A percentile compares a stretch with the other conserved stretches of the same genome.
phyloP scores from a whole-genome alignment of 202 grass and related monocot species.

The Hordeum pubiflorum region DNA sequence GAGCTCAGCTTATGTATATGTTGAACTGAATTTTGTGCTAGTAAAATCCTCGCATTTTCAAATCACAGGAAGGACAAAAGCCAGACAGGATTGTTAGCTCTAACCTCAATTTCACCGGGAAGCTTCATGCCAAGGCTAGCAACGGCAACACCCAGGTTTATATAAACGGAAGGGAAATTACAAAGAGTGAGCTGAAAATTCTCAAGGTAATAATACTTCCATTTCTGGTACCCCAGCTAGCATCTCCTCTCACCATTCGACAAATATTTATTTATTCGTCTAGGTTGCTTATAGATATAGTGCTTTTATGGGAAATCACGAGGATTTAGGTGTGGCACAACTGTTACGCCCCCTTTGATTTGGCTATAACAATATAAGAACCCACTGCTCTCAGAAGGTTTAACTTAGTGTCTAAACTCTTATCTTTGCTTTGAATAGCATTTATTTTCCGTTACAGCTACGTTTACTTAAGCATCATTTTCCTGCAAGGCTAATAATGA shows the following conservation, averaged over 20 bases:
- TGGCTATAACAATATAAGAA: neutral
- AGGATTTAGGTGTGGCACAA: neutral
- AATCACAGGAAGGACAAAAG: slow-evolving; percentile 77
- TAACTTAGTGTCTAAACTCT: neutral
- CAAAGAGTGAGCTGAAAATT: slow-evolving; percentile 72
- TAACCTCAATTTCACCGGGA: slow-evolving; percentile 79
- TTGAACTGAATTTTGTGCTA: slow-evolving; percentile 12
- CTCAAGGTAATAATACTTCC: slow-evolving; percentile 25
- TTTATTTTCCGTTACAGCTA: neutral
- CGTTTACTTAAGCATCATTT: neutral
- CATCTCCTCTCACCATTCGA: neutral
- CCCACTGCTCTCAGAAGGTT: neutral
- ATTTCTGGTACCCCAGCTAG: slow-evolving; percentile 12
- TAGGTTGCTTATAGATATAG: slow-evolving; percentile 18
- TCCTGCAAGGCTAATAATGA: slow-evolving; percentile 2
- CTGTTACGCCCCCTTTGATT: neutral
- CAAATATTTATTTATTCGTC: slow-evolving; percentile 6
- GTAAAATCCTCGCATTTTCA: neutral
- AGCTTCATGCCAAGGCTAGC: slow-evolving; percentile 77
- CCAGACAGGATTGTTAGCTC: slow-evolving; percentile 75
- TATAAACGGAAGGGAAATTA: slow-evolving; percentile 83
- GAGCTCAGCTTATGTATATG: neutral
- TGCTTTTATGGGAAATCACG: neutral
- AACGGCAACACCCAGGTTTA: slow-evolving; percentile 87
- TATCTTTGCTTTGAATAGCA: neutral